phyloP scores from a whole-genome alignment of 371 early-diverging fungal species.

The Mucor circinelloides region DNA sequence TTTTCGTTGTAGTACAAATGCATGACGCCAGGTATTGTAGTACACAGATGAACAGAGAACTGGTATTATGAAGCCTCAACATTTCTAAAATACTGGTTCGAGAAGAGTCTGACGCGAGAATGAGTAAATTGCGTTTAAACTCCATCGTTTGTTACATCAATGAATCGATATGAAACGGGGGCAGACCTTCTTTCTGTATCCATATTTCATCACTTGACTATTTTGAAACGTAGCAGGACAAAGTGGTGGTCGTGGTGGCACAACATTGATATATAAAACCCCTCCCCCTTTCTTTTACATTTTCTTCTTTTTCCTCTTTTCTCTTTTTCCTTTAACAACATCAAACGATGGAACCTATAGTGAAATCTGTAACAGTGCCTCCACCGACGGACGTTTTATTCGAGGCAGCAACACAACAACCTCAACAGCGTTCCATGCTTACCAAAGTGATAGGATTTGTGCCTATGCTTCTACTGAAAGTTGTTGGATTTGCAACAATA shows the following conservation, averaged over 20 bases:
- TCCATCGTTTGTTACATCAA: neutral
- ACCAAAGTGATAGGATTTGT: conserved; percentile 33
- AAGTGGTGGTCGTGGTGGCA: neutral
- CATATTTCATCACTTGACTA: neutral
- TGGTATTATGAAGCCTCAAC: neutral
- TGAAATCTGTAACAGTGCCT: neutral
- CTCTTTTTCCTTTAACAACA: neutral
- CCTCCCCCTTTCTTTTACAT: neutral
- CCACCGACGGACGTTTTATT: conserved; percentile 8
- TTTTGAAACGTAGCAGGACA: neutral
- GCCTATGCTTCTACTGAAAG: conserved; percentile 46
- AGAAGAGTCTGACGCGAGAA: neutral
- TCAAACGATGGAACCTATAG: neutral
- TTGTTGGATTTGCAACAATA: conserved; percentile 60
- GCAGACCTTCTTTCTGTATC: neutral
- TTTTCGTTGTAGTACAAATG: conserved; percentile 1
- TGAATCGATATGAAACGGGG: neutral
- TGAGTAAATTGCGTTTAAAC: neutral
- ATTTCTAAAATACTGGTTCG: too few species aligned
- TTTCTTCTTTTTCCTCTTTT: neutral
- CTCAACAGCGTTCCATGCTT: conserved; percentile 35
- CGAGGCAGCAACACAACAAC: neutral
- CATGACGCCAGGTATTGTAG: neutral
- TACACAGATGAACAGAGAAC: neutral
- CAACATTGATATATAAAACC: neutral